Conservation (phyloP, 208 protist genomes). For the Leishmania turanica region DNA sequence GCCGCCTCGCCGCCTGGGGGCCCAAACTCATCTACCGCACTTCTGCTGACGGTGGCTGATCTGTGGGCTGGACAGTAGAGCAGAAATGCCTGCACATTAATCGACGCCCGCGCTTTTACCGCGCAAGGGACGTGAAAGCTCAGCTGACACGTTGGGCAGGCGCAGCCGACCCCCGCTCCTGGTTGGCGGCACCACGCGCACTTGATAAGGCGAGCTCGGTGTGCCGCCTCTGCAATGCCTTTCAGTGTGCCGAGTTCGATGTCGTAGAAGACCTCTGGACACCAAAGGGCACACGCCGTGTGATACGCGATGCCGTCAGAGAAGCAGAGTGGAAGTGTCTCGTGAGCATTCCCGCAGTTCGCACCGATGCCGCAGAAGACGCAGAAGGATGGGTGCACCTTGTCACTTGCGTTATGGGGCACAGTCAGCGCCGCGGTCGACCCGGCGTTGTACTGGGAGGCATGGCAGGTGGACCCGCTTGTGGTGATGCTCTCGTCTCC, state of each 20-base stretch:
- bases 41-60: not conserved
- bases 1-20: not conserved
- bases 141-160: conserved; percentile 34
- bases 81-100: conserved; percentile 22
- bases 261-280: conserved; percentile 75
- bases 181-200: conserved; percentile 55
- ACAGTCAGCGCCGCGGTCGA: not conserved
- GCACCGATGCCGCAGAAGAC: conserved; percentile 9
- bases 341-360: not conserved
- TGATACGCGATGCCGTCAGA: conserved; percentile 41
- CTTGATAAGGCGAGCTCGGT: conserved; percentile 36
- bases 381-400: not conserved
- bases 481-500: not conserved
- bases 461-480: not conserved
- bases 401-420: not conserved
- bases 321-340: not conserved
- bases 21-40: not conserved
- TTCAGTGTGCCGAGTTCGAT: conserved; percentile 17
- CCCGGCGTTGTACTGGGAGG: not conserved
- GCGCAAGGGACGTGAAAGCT: conserved; percentile 75
- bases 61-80: conserved; percentile 29
- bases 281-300: conserved; percentile 72
- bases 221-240: conserved; percentile 34
- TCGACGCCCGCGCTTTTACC: conserved; percentile 18
- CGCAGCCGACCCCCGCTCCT: conserved; percentile 56